Conservation (phyloP, 176 grass and related monocot species). For the Phragmites australis region DNA sequence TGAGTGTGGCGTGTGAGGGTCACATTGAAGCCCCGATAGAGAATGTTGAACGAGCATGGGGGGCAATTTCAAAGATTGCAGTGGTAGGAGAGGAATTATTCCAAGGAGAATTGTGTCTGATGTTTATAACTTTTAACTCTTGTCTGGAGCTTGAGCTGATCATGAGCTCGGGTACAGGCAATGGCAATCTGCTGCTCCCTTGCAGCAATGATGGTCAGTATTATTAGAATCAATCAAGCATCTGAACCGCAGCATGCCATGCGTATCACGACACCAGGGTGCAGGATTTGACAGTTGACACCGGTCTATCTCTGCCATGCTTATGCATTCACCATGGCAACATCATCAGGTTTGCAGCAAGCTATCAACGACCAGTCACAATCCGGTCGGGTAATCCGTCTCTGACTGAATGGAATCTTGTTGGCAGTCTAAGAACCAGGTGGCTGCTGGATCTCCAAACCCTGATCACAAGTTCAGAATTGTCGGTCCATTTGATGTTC, state of each 20-base stretch:
- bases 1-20: too few relatives aligned
- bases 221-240: neutral
- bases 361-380: neutral
- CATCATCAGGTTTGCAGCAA: conserved; percentile 1
- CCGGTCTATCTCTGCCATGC: neutral
- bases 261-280: neutral
- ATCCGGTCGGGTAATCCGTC: neutral
- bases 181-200: neutral
- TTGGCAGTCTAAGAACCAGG: neutral
- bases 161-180: neutral
- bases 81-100: neutral
- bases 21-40: too few relatives aligned
- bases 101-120: neutral
- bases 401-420: neutral
- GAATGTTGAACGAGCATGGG: too few relatives aligned
- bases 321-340: neutral
- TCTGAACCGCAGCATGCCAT: neutral
- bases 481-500: neutral
- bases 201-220: neutral
- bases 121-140: neutral
- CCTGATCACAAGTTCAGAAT: neutral
- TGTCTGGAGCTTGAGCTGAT: neutral
- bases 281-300: conserved; percentile 7
- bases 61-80: too few relatives aligned
- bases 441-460: neutral